Evolutionary conservation across 2,329 filamentous ascomycete genomes (phyloP), one percentile per base, ranked within the genome.

Genomic region (Colletotrichum nymphaeae): DNA sequence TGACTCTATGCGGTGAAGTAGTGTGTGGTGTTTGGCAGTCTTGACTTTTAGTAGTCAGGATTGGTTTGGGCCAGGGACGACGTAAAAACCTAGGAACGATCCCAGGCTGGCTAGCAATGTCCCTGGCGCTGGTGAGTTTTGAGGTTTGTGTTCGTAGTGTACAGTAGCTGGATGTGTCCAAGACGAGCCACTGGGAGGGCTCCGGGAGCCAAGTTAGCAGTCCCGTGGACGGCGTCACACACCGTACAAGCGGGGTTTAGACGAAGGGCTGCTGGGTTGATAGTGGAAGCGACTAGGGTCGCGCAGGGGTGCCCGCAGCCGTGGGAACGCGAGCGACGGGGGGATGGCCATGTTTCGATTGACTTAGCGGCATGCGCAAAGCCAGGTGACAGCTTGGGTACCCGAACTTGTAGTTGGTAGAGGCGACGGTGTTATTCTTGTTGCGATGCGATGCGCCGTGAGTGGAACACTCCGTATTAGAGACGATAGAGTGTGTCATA

Each of bases 141-240:
- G 30, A 32, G 32, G 55, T 9, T 49, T 57, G 69, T 12, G 1
- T 12, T 35, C 32, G 9, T 35, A 35, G 32, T 35, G 11, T 35
- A 35, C 32, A 35, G 32, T 35, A 35, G 32, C 32, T 35, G 32
- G 32, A 35, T 4, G 32, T 35, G 32, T 19, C 52, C 8, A 24
- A 24, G 19, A 19, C 52, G 62, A 28, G 46, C 26, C 26, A 60
- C 53, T 30, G 42, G 19, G 42, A 69, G 55, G 42, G 59, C 59
- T 66, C 67, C 67, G 56, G 67, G 67, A 73, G 67, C 70, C 70
- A 73, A 64, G 60, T 60, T 66, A 62, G 67, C 35, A 73, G 60
- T 62, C 46, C 67, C 60, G 60, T 52, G 56, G 60, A 26, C 66
- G 59, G 59, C 59, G 66, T 69, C 52, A 64, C 66, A 64, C 66